These are phyloP conservation scores for Smittium culicis DNA, from an alignment of 371 early-diverging fungal genomes.

Conservation along the genomic window DNA sequence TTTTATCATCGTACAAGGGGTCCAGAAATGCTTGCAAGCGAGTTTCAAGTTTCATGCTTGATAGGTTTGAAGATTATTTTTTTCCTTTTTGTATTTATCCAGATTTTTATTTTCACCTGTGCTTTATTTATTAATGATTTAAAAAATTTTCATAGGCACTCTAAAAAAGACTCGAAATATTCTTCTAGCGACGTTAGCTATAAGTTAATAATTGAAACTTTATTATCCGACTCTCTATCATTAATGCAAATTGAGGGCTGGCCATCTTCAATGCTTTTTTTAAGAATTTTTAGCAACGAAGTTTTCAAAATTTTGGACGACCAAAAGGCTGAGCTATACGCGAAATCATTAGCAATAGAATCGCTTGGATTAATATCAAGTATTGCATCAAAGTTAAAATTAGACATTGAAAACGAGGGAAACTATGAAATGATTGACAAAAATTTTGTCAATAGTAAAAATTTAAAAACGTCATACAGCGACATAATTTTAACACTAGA, in stretches of 20 bases:
- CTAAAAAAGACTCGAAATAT: conserved; percentile 20
- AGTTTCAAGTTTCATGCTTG: background rate
- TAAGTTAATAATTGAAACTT: conserved; percentile 45
- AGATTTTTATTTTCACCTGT: too few species aligned
- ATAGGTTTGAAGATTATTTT: background rate
- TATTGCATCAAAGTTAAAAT: conserved; percentile 19
- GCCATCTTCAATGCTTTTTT: conserved; percentile 69
- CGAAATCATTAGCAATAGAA: conserved; percentile 58
- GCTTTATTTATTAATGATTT: too few species aligned
- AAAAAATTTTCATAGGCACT: too few species aligned
- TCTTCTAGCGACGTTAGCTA: conserved; percentile 55
- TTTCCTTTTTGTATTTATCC: too few species aligned
- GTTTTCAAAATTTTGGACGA: conserved; percentile 47
- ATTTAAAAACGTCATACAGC: conserved; percentile 13
- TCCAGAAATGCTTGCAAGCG: background rate
- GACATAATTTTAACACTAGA: conserved; percentile 19
- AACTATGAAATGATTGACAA: conserved; percentile 2
- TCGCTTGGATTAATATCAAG: conserved; percentile 52
- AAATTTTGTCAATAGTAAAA: conserved; percentile 5
- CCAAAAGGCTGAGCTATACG: conserved; percentile 39
- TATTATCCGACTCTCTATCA: conserved; percentile 55
- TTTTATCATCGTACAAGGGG: background rate
- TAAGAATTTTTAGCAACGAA: conserved; percentile 44
- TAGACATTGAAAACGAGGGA: conserved; percentile 10
- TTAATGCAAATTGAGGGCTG: conserved; percentile 76